Evolutionary conservation across 306 rosid species (phyloP).

Genomic region (Trifolium dubium): DNA sequence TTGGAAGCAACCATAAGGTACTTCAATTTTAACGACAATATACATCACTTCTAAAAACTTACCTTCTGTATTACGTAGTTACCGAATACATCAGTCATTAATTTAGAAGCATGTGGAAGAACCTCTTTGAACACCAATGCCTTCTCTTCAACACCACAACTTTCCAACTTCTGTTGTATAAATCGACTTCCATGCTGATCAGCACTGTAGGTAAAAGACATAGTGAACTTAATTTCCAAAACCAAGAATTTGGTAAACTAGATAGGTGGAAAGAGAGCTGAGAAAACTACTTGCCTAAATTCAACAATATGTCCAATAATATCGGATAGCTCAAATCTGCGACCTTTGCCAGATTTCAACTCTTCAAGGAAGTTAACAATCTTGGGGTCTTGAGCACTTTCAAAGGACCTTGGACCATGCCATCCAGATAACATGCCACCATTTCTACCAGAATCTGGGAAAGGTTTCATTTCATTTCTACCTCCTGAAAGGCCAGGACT

Average conservation of each 20-base stretch:
- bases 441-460: slow-evolving; percentile 48
- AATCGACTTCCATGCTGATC: slow-evolving; percentile 70
- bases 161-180: slow-evolving; percentile 65
- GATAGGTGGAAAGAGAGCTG: slow-evolving; percentile 8
- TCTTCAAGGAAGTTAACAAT: slow-evolving; percentile 61
- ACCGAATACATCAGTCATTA: slow-evolving; percentile 66
- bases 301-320: slow-evolving; percentile 58
- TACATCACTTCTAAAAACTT: slow-evolving; percentile 15
- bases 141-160: slow-evolving; percentile 50
- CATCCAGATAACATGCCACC: slow-evolving; percentile 54
- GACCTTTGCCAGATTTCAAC: slow-evolving; percentile 60
- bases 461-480: slow-evolving; percentile 52
- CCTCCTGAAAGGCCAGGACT: slow-evolving; percentile 50
- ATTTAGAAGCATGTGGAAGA: slow-evolving; percentile 55
- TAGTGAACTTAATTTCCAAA: slow-evolving; percentile 37
- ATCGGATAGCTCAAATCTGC: slow-evolving; percentile 65
- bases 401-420: slow-evolving; percentile 59
- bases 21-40: slow-evolving; percentile 16
- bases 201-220: slow-evolving; percentile 50
- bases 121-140: slow-evolving; percentile 59
- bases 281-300: slow-evolving; percentile 54
- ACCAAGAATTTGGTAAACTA: slow-evolving; percentile 21
- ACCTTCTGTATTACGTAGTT: slow-evolving; percentile 65
- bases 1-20: slow-evolving; percentile 16
- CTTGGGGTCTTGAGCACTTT: slow-evolving; percentile 51